Evolutionary conservation across 108 stramenopile genomes (phyloP).

Genomic region (Discostella stelligeroides): DNA sequence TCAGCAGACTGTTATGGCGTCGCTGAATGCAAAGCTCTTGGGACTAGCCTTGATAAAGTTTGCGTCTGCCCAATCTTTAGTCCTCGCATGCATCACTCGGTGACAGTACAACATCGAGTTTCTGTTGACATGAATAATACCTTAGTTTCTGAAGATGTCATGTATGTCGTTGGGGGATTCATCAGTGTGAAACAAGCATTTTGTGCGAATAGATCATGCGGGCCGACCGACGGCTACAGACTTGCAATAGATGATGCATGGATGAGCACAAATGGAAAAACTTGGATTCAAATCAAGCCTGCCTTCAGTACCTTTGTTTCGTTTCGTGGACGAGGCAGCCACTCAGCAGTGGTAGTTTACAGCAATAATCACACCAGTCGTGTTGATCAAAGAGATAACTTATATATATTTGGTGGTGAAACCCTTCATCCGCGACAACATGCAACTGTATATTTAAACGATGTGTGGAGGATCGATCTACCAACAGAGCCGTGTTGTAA

Average conservation of each 20-base stretch:
- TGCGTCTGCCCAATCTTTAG: constrained; percentile 84
- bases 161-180: constrained; percentile 80
- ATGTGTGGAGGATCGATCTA: constrained; percentile 67
- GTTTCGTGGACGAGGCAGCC: constrained; percentile 51
- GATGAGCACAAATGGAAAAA: constrained; percentile 58
- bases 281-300: constrained; percentile 61
- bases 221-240: constrained; percentile 63
- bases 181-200: constrained; percentile 48
- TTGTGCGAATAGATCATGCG: constrained; percentile 71
- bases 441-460: constrained; percentile 57
- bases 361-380: constrained; percentile 7
- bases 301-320: constrained; percentile 32
- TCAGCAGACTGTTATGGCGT: constrained; percentile 58
- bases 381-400: constrained; percentile 23
- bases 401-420: constrained; percentile 59
- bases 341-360: constrained; percentile 37
- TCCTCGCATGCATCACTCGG: constrained; percentile 65
- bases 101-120: constrained; percentile 57
- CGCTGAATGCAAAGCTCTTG: constrained; percentile 54
- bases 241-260: constrained; percentile 74
- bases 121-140: constrained; percentile 32
- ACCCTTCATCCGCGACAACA: constrained; percentile 30
- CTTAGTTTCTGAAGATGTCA: constrained; percentile 45
- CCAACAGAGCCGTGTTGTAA: constrained; percentile 52
- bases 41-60: constrained; percentile 42